These are phyloP conservation scores for Lyophyllum atratum DNA, from an alignment of 768 basidiomycete species.

Conservation along the genomic window DNA sequence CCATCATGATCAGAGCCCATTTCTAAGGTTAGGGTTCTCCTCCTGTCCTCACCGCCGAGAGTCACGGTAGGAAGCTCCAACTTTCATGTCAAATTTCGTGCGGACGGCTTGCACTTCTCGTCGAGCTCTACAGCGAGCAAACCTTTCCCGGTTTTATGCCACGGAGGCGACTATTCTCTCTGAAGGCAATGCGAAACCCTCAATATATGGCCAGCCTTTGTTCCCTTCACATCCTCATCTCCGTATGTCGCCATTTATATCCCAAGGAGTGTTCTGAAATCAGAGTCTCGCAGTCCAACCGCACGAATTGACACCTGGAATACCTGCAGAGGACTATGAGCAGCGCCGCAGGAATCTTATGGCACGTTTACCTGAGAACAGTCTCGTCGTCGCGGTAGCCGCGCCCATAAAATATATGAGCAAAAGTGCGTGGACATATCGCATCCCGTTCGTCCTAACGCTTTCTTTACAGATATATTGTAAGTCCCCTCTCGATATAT, in stretches of 20 bases:
- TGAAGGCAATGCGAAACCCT: conserved; percentile 61
- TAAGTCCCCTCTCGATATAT: conserved; percentile 38
- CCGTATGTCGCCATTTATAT: conserved; percentile 35
- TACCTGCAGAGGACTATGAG: conserved; percentile 78
- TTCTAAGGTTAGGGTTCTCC: neutral
- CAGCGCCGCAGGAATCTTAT: conserved; percentile 67
- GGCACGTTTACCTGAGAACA: conserved; percentile 69
- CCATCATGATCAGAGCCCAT: neutral
- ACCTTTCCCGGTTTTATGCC: conserved; percentile 18
- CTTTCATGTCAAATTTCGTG: conserved; percentile 18
- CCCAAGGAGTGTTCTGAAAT: neutral
- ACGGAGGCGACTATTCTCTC: conserved; percentile 16
- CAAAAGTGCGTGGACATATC: conserved; percentile 53
- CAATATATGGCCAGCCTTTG: conserved; percentile 79
- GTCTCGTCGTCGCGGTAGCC: conserved; percentile 74
- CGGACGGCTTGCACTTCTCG: conserved; percentile 12
- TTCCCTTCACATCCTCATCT: conserved; percentile 83
- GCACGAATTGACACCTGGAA: conserved; percentile 82
- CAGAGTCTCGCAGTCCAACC: conserved; percentile 41
- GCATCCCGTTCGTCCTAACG: conserved; percentile 8
- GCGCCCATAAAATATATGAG: conserved; percentile 87
- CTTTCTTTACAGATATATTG: conserved; percentile 63
- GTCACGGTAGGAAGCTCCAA: neutral
- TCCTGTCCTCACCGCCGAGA: no score
- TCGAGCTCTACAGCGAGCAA: conserved; percentile 12